A percentile compares a stretch with the other conserved stretches of the same genome.
Evolutionary conservation across 208 protist species (phyloP).

Genomic region (Novymonas esmeraldas): DNA sequence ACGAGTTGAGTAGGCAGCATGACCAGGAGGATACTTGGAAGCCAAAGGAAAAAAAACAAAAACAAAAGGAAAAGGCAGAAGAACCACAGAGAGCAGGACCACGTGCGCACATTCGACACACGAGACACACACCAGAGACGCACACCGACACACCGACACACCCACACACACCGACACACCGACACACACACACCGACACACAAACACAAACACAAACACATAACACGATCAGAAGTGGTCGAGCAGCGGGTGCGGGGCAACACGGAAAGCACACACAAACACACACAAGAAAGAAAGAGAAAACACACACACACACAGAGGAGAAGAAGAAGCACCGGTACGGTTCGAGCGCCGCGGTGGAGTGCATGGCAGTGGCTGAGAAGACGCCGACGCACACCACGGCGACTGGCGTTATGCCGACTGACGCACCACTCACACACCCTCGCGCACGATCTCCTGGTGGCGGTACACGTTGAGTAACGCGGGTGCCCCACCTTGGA

Average conservation of each 20-base stretch:
- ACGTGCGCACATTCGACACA: too few species aligned
- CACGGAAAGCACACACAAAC: too few species aligned
- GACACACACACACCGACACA: constrained; percentile 1
- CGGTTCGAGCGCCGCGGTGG: neutral
- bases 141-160: too few species aligned
- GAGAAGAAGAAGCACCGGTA: neutral
- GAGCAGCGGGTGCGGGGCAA: too few species aligned
- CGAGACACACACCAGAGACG: too few species aligned
- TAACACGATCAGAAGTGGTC: too few species aligned
- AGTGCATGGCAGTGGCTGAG: too few species aligned
- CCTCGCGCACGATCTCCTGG: constrained; percentile 41
- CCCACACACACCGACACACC: neutral
- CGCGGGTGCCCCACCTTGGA: constrained; percentile 48
- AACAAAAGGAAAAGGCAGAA: neutral
- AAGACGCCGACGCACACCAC: neutral
- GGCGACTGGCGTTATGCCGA: too few species aligned
- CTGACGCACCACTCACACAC: neutral
- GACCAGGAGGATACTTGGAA: too few species aligned
- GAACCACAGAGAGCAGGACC: neutral
- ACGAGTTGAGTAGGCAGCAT: too few species aligned
- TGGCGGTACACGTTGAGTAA: constrained; percentile 64
- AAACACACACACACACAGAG: constrained; percentile 11
- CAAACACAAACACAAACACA: too few species aligned
- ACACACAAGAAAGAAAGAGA: constrained; percentile 4
- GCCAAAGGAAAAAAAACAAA: neutral